Base-by-base conservation (phyloP, 257 asterid genomes). In the Fraxinus americana region DNA sequence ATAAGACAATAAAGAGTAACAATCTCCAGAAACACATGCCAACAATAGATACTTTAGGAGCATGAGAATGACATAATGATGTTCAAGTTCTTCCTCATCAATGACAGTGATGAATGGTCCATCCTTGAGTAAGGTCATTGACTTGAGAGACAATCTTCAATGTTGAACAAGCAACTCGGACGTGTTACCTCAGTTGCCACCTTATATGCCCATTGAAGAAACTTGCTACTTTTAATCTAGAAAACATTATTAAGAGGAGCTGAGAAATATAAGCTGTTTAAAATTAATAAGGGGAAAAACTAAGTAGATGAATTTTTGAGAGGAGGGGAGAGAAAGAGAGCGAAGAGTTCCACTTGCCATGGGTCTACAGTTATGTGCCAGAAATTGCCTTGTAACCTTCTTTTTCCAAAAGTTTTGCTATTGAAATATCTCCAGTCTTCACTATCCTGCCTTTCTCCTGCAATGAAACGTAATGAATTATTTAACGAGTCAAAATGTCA, bases 391-490 rank as follows among this genome's bases (percentile, higher is more conserved):
- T 91, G 85, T 91, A 95, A 9, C 98, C 98, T 86, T 91, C 90
- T 73, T 73, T 92, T 81, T 94, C 97, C 66, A 95, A 87, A 80
- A 72, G 73, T 79, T 93, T 77, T 72, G 97, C 99, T 67, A 91
- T 32, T 59, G 97, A 83, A 65, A 89, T 89, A 86, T 93, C 99
- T 76, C 98, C 98, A 0, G 97, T 95, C 84, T 83, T 89, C 85
- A 91, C 91, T 79, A 95, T 93, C 90, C 87, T 87, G 77, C 98
- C 99, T 35, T 93, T 88, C 90, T 91, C 97, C 98, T 93, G 88
- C 76, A 85, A 73, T 35, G 35, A 38, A 61, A 61, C 6, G 1
- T 59, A 7, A 54, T 16, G 30, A 61, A 7, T 61, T 61, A 5
- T 61, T 61, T 61, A n/a, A 3, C 0, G 1, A 17, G 32, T 23